A percentile compares a stretch with the other conserved stretches of the same genome.
Conservation (phyloP, 78 protist species). For the Planoprotostelium fungivorum region DNA sequence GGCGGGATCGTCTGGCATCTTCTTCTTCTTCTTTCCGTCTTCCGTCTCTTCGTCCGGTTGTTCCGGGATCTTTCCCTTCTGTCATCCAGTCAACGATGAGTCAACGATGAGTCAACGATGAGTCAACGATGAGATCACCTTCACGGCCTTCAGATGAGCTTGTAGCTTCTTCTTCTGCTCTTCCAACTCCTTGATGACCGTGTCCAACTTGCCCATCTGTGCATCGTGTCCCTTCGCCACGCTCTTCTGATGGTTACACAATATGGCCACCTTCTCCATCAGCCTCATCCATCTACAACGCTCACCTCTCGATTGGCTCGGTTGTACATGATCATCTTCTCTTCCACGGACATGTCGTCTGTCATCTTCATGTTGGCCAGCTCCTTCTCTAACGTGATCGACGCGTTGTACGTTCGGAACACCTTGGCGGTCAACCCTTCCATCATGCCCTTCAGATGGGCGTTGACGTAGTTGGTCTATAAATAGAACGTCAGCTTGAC, state of each 20-base stretch:
- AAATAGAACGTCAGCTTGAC: neutral
- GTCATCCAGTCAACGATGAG: too few species aligned
- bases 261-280: conserved; percentile 94
- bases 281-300: too few species aligned
- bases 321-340: conserved; percentile 80
- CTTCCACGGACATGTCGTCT: conserved; percentile 26
- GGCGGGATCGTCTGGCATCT: neutral
- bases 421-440: conserved; percentile 95
- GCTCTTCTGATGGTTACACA: conserved; percentile 98
- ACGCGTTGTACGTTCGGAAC: conserved; percentile 99
- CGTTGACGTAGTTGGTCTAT: conserved; percentile 72
- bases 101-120: neutral
- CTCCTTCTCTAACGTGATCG: conserved; percentile 82
- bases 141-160: conserved; percentile 16
- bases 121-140: too few species aligned
- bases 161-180: conserved; percentile 45
- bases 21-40: neutral
- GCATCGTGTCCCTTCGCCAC: conserved; percentile 62
- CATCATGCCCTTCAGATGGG: conserved; percentile 84
- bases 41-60: neutral
- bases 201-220: conserved; percentile 33
- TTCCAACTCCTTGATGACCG: conserved; percentile 4
- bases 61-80: neutral
- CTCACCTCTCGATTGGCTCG: conserved; percentile 77
- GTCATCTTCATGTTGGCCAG: conserved; percentile 36